Evolutionary conservation across 1,284 basidiomycete species (phyloP).

Genomic region (Moniliophthora roreri): DNA sequence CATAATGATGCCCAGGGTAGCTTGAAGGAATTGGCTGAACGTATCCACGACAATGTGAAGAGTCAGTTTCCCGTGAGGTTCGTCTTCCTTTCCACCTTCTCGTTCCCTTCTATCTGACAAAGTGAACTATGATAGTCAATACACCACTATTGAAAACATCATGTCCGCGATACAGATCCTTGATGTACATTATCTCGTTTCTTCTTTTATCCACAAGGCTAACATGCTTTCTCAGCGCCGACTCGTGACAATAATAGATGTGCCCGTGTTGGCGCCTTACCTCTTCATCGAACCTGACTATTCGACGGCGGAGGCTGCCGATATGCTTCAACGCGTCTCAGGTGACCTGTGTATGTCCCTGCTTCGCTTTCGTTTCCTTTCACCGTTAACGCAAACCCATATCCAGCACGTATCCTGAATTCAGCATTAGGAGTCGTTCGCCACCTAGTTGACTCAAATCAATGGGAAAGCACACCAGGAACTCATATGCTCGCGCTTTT

Average conservation of each 20-base stretch:
- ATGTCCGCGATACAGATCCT: conserved; percentile 55
- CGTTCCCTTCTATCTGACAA: not conserved
- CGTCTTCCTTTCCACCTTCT: not conserved
- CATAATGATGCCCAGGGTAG: conserved; percentile 44
- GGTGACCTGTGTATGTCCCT: conserved; percentile 39
- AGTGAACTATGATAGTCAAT: conserved; percentile 34
- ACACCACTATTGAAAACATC: conserved; percentile 54
- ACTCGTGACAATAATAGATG: conserved; percentile 64
- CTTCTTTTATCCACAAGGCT: not conserved
- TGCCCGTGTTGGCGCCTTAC: conserved; percentile 66
- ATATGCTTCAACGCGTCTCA: conserved; percentile 51
- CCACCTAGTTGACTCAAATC: not conserved
- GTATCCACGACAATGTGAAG: conserved; percentile 48
- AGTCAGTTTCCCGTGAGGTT: conserved; percentile 42
- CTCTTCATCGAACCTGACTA: conserved; percentile 75
- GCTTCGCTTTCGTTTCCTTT: conserved; percentile 1
- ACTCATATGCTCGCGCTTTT: conserved; percentile 41
- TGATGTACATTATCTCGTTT: conserved; percentile 40
- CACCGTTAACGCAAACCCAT: not conserved
- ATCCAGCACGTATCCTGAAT: conserved; percentile 16
- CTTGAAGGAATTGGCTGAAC: conserved; percentile 45
- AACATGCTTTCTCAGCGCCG: conserved; percentile 53
- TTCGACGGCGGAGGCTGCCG: conserved; percentile 48
- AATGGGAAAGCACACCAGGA: conserved; percentile 17
- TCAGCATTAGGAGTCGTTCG: conserved; percentile 9